phyloP scores from a whole-genome alignment of 2,329 filamentous ascomycete species.

The Xylaria multiplex region DNA sequence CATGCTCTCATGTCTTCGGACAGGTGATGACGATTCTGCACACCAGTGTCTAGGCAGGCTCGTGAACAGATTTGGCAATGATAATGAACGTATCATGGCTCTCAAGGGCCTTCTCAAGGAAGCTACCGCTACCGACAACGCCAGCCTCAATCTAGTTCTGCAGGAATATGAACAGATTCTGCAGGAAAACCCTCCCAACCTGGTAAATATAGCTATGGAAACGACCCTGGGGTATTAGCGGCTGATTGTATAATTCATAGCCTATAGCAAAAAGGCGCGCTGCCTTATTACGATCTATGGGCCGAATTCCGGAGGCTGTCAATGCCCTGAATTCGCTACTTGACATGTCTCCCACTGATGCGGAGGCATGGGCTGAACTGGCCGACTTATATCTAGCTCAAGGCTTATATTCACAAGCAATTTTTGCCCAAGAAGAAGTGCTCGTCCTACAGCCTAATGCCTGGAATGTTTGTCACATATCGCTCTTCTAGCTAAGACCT shows the following conservation, averaged over 20 bases:
- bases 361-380: constrained; percentile 92
- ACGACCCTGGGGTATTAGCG: constrained; percentile 12
- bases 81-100: constrained; percentile 88
- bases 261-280: constrained; percentile 86
- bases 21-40: constrained; percentile 83
- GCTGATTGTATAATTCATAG: constrained; percentile 54
- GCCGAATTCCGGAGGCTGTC: constrained; percentile 76
- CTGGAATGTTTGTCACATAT: constrained; percentile 80
- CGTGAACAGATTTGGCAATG: constrained; percentile 79
- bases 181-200: constrained; percentile 77
- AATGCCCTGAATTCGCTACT: constrained; percentile 77
- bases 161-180: constrained; percentile 82
- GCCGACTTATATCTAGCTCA: constrained; percentile 85
- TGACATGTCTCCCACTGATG: constrained; percentile 86
- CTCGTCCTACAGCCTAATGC: constrained; percentile 87
- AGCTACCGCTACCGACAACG: constrained; percentile 74
- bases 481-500: constrained; percentile 13
- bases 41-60: constrained; percentile 79
- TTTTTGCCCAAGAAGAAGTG: constrained; percentile 91
- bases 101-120: constrained; percentile 86
- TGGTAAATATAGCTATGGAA: constrained; percentile 64
- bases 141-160: constrained; percentile 74
- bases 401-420: constrained; percentile 81
- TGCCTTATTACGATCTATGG: constrained; percentile 80
- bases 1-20: constrained; percentile 82